phyloP scores from a whole-genome alignment of 75 land plant genomes.

The Isoetes taiwanensis region DNA sequence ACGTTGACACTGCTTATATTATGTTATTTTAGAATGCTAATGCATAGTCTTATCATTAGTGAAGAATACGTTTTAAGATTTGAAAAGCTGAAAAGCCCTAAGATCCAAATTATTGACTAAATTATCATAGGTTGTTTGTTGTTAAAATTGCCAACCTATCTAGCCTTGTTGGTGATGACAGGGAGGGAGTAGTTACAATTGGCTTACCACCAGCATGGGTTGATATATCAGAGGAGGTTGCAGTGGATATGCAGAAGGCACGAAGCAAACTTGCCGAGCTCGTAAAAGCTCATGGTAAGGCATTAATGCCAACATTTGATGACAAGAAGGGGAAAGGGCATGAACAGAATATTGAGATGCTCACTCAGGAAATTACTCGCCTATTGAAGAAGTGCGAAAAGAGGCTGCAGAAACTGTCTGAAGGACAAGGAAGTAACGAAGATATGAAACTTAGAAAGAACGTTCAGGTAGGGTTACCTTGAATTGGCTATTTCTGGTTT shows the following conservation, averaged over 20 bases:
- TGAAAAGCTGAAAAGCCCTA: background rate
- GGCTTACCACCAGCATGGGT: slow-evolving; percentile 98
- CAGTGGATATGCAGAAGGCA: slow-evolving; percentile 64
- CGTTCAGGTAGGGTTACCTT: slow-evolving; percentile 56
- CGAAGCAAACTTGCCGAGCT: slow-evolving; percentile 59
- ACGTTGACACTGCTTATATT: background rate
- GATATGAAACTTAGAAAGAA: slow-evolving; percentile 88
- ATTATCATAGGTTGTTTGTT: background rate
- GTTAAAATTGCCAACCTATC: background rate
- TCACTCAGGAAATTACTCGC: slow-evolving; percentile 74
- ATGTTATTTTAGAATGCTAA: background rate
- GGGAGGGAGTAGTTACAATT: slow-evolving; percentile 56
- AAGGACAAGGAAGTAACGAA: slow-evolving; percentile 46
- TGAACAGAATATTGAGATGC: slow-evolving; percentile 60
- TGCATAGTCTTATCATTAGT: background rate
- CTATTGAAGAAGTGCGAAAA: slow-evolving; percentile 81
- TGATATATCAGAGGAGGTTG: slow-evolving; percentile 87
- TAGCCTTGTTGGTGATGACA: slow-evolving; percentile 11
- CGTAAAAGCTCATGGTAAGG: slow-evolving; percentile 72
- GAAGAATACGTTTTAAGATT: background rate
- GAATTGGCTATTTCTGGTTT: background rate
- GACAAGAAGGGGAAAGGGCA: slow-evolving; percentile 55
- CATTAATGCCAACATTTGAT: slow-evolving; percentile 81
- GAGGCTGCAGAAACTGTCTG: slow-evolving; percentile 60
- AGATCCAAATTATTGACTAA: slow-evolving; percentile 5